Percentiles rank a stretch among this genome's conserved stretches.
These are phyloP conservation scores for Gloeopeniophorella convolvens DNA, from an alignment of 768 basidiomycete species.

Conservation along the genomic window DNA sequence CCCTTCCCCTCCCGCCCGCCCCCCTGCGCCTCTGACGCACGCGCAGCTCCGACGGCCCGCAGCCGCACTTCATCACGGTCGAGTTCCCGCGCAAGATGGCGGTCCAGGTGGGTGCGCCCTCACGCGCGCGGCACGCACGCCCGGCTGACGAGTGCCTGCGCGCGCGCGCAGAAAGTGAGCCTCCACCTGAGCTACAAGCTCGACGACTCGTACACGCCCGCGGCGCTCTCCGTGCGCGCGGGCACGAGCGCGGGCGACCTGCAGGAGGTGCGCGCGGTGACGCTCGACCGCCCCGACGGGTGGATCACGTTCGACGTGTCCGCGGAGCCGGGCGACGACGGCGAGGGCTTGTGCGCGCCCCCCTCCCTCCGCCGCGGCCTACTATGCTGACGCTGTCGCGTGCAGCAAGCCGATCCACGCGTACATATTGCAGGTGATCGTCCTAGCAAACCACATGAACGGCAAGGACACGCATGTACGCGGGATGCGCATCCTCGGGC, in stretches of 20 bases:
- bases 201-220: constrained; percentile 97
- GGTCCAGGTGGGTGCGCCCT: constrained; percentile 56
- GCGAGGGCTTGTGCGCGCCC: constrained; percentile 62
- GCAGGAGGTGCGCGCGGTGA: constrained; percentile 83
- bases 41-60: constrained; percentile 83
- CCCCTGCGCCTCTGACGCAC: background rate
- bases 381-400: background rate
- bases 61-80: constrained; percentile 92
- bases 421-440: constrained; percentile 84
- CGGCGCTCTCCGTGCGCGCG: constrained; percentile 82
- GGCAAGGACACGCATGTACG: constrained; percentile 99
- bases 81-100: constrained; percentile 89
- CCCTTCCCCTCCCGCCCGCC: background rate
- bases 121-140: background rate
- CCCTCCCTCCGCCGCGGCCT: background rate
- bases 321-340: constrained; percentile 71
- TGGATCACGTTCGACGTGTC: constrained; percentile 89
- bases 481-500: constrained; percentile 82
- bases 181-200: constrained; percentile 71
- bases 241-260: constrained; percentile 89
- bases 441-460: constrained; percentile 93
- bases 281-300: constrained; percentile 86
- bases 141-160: background rate
- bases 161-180: constrained; percentile 67
- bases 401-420: constrained; percentile 79